Percentiles rank a stretch among this genome's conserved stretches.
These are phyloP conservation scores for Hortiboletus flavorubellus DNA, from an alignment of 768 basidiomycete genomes.

Conservation along the genomic window DNA sequence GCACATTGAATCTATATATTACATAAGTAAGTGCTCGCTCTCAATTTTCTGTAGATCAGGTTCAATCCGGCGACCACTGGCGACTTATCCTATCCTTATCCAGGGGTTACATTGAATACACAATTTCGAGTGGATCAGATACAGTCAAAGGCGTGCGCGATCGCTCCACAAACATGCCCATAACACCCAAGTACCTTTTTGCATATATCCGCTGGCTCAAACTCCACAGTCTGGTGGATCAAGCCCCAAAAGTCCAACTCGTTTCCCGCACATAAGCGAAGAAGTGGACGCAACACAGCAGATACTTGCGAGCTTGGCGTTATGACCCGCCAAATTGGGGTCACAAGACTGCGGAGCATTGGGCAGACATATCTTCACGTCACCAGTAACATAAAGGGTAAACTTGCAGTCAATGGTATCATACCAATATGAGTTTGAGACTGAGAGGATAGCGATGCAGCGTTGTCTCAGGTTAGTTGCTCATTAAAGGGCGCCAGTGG, in stretches of 20 bases:
- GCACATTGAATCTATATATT: slow-evolving; percentile 8
- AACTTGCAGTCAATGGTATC: background rate
- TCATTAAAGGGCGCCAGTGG: background rate
- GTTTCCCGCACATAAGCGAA: background rate
- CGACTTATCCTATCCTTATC: background rate
- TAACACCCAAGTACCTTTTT: background rate
- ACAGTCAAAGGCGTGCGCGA: background rate
- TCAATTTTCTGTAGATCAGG: slow-evolving; percentile 11
- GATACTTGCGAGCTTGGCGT: background rate
- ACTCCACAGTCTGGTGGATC: background rate
- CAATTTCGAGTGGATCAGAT: background rate
- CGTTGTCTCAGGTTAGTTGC: background rate
- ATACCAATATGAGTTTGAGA: background rate
- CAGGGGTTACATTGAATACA: background rate
- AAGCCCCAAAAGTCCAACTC: background rate
- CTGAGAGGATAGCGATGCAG: too few species aligned
- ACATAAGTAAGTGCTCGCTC: background rate
- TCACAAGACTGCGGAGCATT: background rate
- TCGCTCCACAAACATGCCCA: slow-evolving; percentile 14
- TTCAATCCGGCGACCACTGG: background rate
- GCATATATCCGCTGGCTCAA: background rate
- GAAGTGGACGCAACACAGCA: background rate
- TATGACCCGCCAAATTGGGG: background rate
- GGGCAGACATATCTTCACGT: background rate
- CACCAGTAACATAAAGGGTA: background rate